These are phyloP conservation scores for Bjerkandera adusta DNA, from an alignment of 1,284 basidiomycete species.

Conservation along the genomic window DNA sequence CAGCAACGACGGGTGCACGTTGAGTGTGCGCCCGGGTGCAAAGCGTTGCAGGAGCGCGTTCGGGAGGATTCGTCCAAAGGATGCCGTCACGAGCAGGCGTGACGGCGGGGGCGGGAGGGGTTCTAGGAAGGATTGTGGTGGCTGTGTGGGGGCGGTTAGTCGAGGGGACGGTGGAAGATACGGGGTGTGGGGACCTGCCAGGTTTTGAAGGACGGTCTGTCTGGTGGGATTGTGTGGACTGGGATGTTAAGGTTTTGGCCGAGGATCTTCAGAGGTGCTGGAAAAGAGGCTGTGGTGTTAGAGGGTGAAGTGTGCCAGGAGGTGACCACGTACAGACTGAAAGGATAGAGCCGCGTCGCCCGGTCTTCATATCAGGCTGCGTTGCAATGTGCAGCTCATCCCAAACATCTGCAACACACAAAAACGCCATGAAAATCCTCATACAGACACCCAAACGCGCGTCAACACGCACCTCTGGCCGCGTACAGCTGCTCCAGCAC, in stretches of 20 bases:
- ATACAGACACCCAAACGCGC: too few relatives aligned
- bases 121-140: conserved; percentile 44
- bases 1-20: conserved; percentile 90
- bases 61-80: conserved; percentile 89
- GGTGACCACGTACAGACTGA: conserved; percentile 45
- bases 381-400: conserved; percentile 55
- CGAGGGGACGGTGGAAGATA: neutral
- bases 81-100: conserved; percentile 83
- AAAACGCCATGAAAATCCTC: too few relatives aligned
- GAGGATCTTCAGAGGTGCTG: conserved; percentile 60
- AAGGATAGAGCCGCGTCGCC: conserved; percentile 46
- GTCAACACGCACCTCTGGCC: conserved; percentile 40
- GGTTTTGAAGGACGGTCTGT: conserved; percentile 50
- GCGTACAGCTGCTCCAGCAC: conserved; percentile 53
- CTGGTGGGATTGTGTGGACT: conserved; percentile 56
- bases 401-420: conserved; percentile 54
- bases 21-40: conserved; percentile 62
- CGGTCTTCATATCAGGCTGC: conserved; percentile 53
- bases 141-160: conserved; percentile 26
- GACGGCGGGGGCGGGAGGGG: conserved; percentile 30
- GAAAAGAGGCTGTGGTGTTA: neutral
- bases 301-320: conserved; percentile 4
- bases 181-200: conserved; percentile 48
- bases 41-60: conserved; percentile 67
- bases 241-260: conserved; percentile 48